These are phyloP conservation scores for Fusarium praegraminearum DNA, from an alignment of 2,329 filamentous ascomycete genomes.

Conservation along the genomic window DNA sequence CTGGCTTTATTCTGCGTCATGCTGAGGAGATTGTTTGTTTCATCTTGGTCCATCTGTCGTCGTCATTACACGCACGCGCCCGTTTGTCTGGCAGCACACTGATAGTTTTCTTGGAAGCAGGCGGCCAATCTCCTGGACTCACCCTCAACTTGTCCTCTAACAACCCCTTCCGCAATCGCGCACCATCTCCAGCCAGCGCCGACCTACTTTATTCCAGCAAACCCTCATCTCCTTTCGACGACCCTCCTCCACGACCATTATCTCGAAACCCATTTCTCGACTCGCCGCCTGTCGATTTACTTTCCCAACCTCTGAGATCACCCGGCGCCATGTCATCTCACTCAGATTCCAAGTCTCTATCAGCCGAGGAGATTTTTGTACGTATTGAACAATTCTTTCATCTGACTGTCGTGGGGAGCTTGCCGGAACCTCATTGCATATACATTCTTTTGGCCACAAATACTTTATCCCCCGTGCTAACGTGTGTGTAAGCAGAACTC, in stretches of 20 bases:
- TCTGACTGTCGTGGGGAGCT: background rate
- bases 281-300: conserved; percentile 55
- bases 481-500: conserved; percentile 66
- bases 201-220: conserved; percentile 53
- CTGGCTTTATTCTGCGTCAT: conserved; percentile 49
- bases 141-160: conserved; percentile 80
- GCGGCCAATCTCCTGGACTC: conserved; percentile 57
- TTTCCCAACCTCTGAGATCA: conserved; percentile 56
- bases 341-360: conserved; percentile 60
- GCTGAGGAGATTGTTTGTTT: conserved; percentile 51
- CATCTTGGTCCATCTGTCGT: conserved; percentile 48
- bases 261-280: conserved; percentile 84
- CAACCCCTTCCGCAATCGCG: conserved; percentile 83
- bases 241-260: conserved; percentile 68
- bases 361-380: conserved; percentile 82
- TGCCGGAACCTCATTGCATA: background rate
- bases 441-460: background rate
- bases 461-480: background rate
- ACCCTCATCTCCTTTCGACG: conserved; percentile 70
- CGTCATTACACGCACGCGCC: conserved; percentile 50
- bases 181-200: conserved; percentile 67
- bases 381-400: conserved; percentile 55
- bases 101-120: conserved; percentile 46
- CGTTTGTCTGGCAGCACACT: conserved; percentile 45
- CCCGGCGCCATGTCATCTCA: conserved; percentile 64